Evolutionary conservation across 2,329 filamentous ascomycete genomes (phyloP), one percentile per base, ranked within the genome.

Genomic region (Plectosphaerella sp.): DNA sequence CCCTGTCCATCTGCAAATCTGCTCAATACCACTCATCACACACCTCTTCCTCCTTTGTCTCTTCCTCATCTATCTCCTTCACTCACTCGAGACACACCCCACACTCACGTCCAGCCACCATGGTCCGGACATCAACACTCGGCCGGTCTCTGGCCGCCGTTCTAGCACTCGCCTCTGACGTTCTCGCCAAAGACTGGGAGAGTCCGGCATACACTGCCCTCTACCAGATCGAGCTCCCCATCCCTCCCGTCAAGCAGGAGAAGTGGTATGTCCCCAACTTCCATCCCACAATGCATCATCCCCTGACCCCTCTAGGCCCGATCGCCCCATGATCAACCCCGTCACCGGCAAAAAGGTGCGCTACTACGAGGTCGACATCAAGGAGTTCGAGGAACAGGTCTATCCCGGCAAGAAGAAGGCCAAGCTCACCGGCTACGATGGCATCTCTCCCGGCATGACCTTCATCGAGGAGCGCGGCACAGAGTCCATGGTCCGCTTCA

Each of bases 401-500:
- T 64, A 64, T 25, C 62, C 61, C 7, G 54, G 49, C 48, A 49
- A 58, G 36, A 54, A 55, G 3, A 51, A 52, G 2, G 54, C 60
- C 24, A 61, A 53, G 12, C 53, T 65, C 3, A 56, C 59, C 37
- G 76, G 77, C 2, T 80, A 79, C 52, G 72, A 80, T 67, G 77
- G 77, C 22, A 67, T 71, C 10, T 66, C 68, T 7, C 76, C 77
- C 4, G 77, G 78, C 1, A 76, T 76, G 2, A 78, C 72, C 1
- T 76, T 78, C 54, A 58, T 67, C 16, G 70, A 77, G 57, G 66
- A 69, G 22, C 64, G 66, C 52, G 76, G 75, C 1, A 64, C 69
- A 41, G 74, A 80, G 61, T 71, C 72, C 4, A 72, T 80, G 3
- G 72, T 80, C 9, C 68, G 77, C 45, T 74, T 77, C 56, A 66